Base-by-base conservation (phyloP, 768 basidiomycete genomes). In the Kwoniella botswanensis region DNA sequence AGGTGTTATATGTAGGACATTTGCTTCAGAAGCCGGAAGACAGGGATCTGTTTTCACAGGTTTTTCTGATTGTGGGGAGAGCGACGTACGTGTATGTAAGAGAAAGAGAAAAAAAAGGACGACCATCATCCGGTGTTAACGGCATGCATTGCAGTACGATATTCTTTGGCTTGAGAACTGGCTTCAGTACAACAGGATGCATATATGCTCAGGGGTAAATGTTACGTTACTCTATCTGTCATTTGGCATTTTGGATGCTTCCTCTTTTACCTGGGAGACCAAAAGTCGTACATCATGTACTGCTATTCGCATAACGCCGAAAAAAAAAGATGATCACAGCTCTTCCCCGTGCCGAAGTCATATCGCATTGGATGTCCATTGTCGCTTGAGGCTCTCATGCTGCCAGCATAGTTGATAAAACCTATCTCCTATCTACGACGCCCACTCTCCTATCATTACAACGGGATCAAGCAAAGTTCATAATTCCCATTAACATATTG, bases 381-480 rank as follows among this genome's bases (percentile, higher is more conserved):
- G 35, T 35, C 35, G 6, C 35, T 35, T 35, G 3, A 35, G 35
- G 35, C 35, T 35, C 35, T 9, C 6, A 35, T 35, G 35, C 35
- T 35, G 35, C 35, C 35, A 35, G 35, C 35, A 7, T 35, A 35
- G 3, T 35, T 35, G 35, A 35, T 35, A 35, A 4, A 35, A 35
- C 35, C 35, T 35, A 35, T 35, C 35, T 35, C 35, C 35, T 35
- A 35, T 35, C 35, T 35, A 35, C 35, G 35, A 35, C 35, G 35
- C 35, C 35, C 35, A 35, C 3, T 35, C 35, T 58, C 57, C n/a
- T 26, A 26, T 58, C 24, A 24, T 22, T 9, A 0, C 15, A 15
- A 61, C 59, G 59, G 59, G 59, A 61, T 18, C 17, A 24, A n/a
- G 35, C 42, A 61, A 18, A 44, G 59, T 61, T 61, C 42, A 26